A percentile compares a stretch with the other conserved stretches of the same genome.
phyloP scores from a whole-genome alignment of 2,329 filamentous ascomycete species.

The Pseudocercospora cruenta region DNA sequence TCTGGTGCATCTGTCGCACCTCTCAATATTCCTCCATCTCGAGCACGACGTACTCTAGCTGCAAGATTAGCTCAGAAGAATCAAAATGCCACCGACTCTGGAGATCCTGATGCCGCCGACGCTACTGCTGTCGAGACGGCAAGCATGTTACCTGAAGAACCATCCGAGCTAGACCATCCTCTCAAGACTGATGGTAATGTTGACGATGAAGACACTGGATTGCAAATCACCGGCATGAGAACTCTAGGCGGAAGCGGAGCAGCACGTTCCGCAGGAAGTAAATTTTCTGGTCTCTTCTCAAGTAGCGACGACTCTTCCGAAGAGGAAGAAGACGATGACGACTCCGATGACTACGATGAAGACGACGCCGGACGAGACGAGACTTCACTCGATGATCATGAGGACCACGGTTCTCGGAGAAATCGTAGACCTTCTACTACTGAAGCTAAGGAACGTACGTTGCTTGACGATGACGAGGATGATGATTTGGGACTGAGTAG shows the following conservation, averaged over 20 bases:
- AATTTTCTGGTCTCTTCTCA: constrained; percentile 34
- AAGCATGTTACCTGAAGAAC: constrained; percentile 35
- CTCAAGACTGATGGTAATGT: constrained; percentile 5
- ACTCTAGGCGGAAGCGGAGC: constrained; percentile 23
- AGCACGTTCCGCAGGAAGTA: constrained; percentile 21
- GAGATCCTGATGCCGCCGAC: constrained; percentile 40
- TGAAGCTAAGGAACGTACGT: constrained; percentile 39
- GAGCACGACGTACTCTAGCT: constrained; percentile 88
- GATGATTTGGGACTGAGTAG: constrained; percentile 28
- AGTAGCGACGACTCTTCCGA: constrained; percentile 36
- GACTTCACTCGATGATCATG: constrained; percentile 51
- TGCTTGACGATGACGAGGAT: constrained; percentile 38
- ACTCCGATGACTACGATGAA: constrained; percentile 48
- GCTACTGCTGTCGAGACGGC: constrained; percentile 35
- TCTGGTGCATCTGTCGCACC: constrained; percentile 63
- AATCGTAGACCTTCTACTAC: constrained; percentile 38
- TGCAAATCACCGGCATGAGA: constrained; percentile 33
- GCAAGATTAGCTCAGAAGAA: constrained; percentile 69
- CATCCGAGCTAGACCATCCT: constrained; percentile 21
- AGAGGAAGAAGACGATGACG: constrained; percentile 36
- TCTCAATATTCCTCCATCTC: constrained; percentile 81
- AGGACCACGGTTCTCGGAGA: constrained; percentile 43
- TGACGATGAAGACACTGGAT: constrained; percentile 20
- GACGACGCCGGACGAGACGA: constrained; percentile 43
- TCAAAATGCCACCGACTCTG: constrained; percentile 34